Evolutionary conservation across 2,329 filamentous ascomycete genomes (phyloP).

Genomic region (Xylariaceae sp.): DNA sequence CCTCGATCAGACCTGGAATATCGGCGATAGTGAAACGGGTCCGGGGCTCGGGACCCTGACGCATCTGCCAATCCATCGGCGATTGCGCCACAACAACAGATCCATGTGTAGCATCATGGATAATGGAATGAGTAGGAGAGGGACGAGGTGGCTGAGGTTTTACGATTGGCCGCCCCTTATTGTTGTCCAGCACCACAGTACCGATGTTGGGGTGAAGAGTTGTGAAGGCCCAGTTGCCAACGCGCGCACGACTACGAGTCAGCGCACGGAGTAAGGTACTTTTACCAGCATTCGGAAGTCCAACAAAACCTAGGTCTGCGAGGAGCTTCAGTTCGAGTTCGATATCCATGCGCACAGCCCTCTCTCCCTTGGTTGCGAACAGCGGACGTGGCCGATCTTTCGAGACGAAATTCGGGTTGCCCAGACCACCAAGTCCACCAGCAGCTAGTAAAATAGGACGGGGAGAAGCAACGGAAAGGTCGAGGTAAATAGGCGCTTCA

Average conservation of each 20-base stretch:
- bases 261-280: conserved; percentile 84
- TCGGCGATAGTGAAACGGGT: conserved; percentile 90
- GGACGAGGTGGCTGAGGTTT: conserved; percentile 26
- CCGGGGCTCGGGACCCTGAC: conserved; percentile 45
- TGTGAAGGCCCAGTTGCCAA: conserved; percentile 96
- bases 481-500: conserved; percentile 63
- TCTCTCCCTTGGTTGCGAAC: conserved; percentile 82
- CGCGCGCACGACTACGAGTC: conserved; percentile 79
- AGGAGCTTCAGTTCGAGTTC: conserved; percentile 92
- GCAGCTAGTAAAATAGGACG: conserved; percentile 79
- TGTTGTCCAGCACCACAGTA: conserved; percentile 86
- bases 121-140: conserved; percentile 37
- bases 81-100: conserved; percentile 28
- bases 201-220: conserved; percentile 93
- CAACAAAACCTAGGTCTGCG: conserved; percentile 90
- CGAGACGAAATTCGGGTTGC: conserved; percentile 88
- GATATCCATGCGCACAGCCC: conserved; percentile 69
- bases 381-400: conserved; percentile 70
- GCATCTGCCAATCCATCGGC: conserved; percentile 21
- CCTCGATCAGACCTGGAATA: conserved; percentile 89
- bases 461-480: conserved; percentile 71
- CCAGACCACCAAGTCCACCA: conserved; percentile 82
- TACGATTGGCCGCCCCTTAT: conserved; percentile 65
- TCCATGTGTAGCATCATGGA: conserved; percentile 28
- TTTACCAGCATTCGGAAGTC: conserved; percentile 93